phyloP scores from a whole-genome alignment of 2,329 filamentous ascomycete genomes.

The Aspergillus transmontanensis region DNA sequence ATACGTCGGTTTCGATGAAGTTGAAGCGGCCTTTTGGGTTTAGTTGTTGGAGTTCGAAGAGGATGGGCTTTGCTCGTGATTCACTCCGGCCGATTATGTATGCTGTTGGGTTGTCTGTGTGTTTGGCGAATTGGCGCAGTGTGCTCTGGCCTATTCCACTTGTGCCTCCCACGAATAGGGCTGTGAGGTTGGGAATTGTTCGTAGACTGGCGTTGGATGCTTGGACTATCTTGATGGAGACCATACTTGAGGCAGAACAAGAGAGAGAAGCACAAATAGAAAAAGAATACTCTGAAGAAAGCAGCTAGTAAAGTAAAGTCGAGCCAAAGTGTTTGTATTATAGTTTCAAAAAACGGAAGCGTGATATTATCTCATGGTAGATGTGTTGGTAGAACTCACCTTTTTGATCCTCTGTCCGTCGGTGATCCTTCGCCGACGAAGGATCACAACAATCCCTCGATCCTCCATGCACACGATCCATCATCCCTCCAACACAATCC shows the following conservation, averaged over 20 bases:
- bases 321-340: too few relatives aligned
- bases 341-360: too few relatives aligned
- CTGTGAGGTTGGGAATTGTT: conserved; percentile 37
- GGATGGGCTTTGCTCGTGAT: conserved; percentile 39
- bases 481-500: background rate
- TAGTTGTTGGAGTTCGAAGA: conserved; percentile 44
- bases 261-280: too few relatives aligned
- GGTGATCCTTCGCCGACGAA: conserved; percentile 9
- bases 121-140: conserved; percentile 49
- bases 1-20: conserved; percentile 55
- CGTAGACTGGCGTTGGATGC: conserved; percentile 42
- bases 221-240: conserved; percentile 34
- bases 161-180: conserved; percentile 58
- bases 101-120: conserved; percentile 46
- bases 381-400: background rate
- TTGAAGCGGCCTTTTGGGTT: conserved; percentile 50
- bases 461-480: background rate
- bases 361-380: background rate
- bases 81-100: conserved; percentile 56
- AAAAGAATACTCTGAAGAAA: too few relatives aligned
- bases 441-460: background rate
- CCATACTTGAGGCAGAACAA: conserved; percentile 19
- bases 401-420: background rate
- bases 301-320: too few relatives aligned
- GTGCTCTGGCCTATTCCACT: conserved; percentile 57